Evolutionary conservation across 192 early-diverging fungal genomes (phyloP), one percentile per base, ranked within the genome.

Genomic region (Coemansia sp.): DNA sequence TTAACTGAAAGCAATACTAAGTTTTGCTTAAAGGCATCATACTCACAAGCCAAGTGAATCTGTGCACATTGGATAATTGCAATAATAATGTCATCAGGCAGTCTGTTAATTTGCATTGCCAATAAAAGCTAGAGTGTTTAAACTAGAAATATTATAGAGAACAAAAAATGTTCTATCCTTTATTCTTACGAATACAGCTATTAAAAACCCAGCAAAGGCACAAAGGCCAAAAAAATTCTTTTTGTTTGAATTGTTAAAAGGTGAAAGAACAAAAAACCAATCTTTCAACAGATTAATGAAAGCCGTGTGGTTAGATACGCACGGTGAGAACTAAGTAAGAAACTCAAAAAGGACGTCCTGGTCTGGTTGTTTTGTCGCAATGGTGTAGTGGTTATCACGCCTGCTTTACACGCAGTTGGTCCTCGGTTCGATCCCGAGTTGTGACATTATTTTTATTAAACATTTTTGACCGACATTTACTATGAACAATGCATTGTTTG

Each of bases 381-480:
- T 67, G 35, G 66, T 60, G 29, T 62, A 70, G 68, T 64, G 68
- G 68, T 59, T 70, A 70, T 57, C 22, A 59, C 61, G 38, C 59
- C 49, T 12, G 49, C 56, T 53, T 59, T 70, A 70, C 60, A 59
- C 55, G 56, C 49, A 12, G 49, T 39, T 41, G 61, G 61, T 70
- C 68, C 56, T 57, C 60, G 48, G 60, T 70, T 70, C 68, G 68
- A 70, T 52, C 68, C 60, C 48, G 60, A 62, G 52, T 15, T 57
- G 22, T 19, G 37, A 50, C 66, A 68, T 38, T 37, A 55, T 29
- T 47, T 49, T 27, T 23, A 5, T 58, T 27, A 27, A 27, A 27
- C 27, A 5, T 27, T 27, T 27, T 5, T 27, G 27, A 21, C 21
- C 21, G 21, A 21, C 1, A 0, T 0, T 21, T 21, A 21, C 21